Evolutionary conservation across 805 yeast species (phyloP).

Genomic region (Yarrowia divulgata): DNA sequence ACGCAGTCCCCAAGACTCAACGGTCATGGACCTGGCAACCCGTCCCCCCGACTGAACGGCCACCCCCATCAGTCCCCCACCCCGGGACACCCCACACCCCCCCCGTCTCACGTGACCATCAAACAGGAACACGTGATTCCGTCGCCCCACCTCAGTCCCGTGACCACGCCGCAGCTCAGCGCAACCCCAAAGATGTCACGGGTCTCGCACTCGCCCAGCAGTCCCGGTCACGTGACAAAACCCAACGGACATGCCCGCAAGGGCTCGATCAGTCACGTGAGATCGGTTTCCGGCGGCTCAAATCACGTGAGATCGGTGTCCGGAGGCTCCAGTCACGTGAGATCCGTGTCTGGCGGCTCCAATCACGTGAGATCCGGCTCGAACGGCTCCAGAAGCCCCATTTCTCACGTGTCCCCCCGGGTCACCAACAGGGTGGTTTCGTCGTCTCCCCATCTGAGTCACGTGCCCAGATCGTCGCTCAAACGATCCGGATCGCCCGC

Average conservation of each 20-base stretch:
- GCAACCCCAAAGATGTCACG: conserved; percentile 1
- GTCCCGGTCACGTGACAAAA: not conserved
- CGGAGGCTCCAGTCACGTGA: not conserved
- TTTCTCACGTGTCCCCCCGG: not conserved
- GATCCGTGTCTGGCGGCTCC: not conserved
- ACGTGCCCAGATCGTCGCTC: conserved; percentile 6
- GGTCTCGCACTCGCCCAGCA: not conserved
- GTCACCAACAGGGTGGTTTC: not conserved
- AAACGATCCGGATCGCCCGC: not conserved
- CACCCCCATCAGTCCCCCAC: not conserved
- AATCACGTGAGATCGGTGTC: not conserved
- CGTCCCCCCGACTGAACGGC: too few species aligned
- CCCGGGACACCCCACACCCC: conserved; percentile 9
- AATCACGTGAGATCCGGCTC: not conserved
- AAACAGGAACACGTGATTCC: conserved; percentile 17
- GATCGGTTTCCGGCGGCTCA: not conserved
- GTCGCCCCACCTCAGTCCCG: conserved; percentile 12
- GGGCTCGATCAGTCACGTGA: not conserved
- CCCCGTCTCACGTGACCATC: conserved; percentile 2
- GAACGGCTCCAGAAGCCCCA: too few species aligned
- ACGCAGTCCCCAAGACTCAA: too few species aligned
- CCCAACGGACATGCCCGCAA: not conserved
- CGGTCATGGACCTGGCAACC: too few species aligned
- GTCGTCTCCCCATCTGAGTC: not conserved
- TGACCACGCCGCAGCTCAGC: conserved; percentile 24